Evolutionary conservation across 2,329 filamentous ascomycete genomes (phyloP).

Genomic region (Colletotrichum orbiculare): DNA sequence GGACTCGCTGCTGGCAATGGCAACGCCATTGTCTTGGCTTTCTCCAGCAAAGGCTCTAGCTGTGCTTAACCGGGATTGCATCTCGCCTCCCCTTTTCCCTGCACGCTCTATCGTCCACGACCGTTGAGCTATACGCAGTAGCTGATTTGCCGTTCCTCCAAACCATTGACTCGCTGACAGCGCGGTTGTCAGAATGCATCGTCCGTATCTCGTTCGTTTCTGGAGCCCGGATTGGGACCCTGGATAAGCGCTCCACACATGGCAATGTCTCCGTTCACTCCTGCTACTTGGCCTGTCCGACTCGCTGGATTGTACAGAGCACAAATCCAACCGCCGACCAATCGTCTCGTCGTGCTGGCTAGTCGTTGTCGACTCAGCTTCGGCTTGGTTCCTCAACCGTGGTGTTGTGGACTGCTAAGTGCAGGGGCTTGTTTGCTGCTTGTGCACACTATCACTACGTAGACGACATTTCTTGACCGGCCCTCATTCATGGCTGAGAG

Average conservation of each 20-base stretch:
- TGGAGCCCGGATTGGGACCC: slow-evolving; percentile 1
- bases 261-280: slow-evolving; percentile 13
- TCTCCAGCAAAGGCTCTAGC: slow-evolving; percentile 8
- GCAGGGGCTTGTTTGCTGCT: slow-evolving; percentile 21
- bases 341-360: not conserved
- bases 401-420: slow-evolving; percentile 15
- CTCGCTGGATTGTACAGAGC: not conserved
- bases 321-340: not conserved
- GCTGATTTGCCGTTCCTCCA: too few relatives aligned
- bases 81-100: slow-evolving; percentile 33
- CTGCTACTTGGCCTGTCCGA: not conserved
- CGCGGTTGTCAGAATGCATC: slow-evolving; percentile 13
- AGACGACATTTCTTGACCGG: slow-evolving; percentile 1
- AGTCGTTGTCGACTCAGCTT: not conserved
- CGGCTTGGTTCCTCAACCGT: slow-evolving; percentile 13
- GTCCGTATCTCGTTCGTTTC: slow-evolving; percentile 2
- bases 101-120: slow-evolving; percentile 9
- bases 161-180: slow-evolving; percentile 14
- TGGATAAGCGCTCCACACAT: slow-evolving; percentile 1
- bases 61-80: slow-evolving; percentile 31
- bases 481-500: slow-evolving; percentile 4
- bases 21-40: slow-evolving; percentile 25
- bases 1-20: not conserved
- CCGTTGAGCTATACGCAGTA: too few relatives aligned
- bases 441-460: slow-evolving; percentile 8